Evolutionary conservation across 768 basidiomycete genomes (phyloP), one percentile per base, ranked within the genome.

Genomic region (Hericium alpestre): DNA sequence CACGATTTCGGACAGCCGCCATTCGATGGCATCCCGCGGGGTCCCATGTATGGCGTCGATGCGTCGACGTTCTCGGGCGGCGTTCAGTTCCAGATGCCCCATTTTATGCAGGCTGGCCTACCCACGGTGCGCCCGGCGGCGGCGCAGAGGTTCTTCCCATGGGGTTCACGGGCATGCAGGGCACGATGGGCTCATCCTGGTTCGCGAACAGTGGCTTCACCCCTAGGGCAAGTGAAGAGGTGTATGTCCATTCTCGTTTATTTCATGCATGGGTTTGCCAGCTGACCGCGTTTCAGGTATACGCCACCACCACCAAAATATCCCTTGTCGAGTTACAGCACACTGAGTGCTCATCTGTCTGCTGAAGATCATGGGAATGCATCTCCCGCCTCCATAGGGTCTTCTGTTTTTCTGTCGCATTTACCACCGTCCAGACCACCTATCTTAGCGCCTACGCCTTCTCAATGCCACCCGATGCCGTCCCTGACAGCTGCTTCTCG

Each of bases 71-170:
- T 77, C 59, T 75, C 74, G 56, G 49, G 49, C 23, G 16, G 16
- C 12, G 27, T 51, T 10, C 49, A 51, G 49, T 77, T 87, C 60
- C 83, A 86, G 67, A 73, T 89, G 39, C 87, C 86, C 3, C 74
- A 78, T 25, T 87, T 84, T 66, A 77, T 88, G 70, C 72, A 79
- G 63, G 69, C 69, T 58, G 77, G 76, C 3, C 73, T 78, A 0
- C 84, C 87, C 25, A 76, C 78, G 1, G 75, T 89, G 20, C 83
- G 1, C 80, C 76, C 1, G 86, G 86, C 20, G 87, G 86, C 22
- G 86, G 88, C 38, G 86, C 83, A 10, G 88, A 89, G 68, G 81
- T 85, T 13, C 65, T 88, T n/a, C 80, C 84, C 11, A 20, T 55
- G 2, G 50, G 52, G 15, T 48, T 61, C 20, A 43, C 40, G 16